phyloP scores from a whole-genome alignment of 139 green algal species.

The Desmodesmus armatus region DNA sequence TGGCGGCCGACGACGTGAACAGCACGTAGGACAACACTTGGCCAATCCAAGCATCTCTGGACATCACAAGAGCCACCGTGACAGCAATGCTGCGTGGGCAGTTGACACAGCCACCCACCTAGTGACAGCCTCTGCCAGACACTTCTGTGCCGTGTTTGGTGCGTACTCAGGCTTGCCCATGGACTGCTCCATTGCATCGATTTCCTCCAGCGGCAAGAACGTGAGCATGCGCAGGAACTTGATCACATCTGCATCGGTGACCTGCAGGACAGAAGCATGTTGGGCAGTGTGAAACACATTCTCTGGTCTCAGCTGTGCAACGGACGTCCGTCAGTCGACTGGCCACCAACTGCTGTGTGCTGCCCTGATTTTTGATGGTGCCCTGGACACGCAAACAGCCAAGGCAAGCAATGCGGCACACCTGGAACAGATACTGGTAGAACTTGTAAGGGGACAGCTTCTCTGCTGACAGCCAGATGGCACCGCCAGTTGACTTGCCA shows the following conservation, averaged over 20 bases:
- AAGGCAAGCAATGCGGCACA: not conserved
- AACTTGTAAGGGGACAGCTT: slow-evolving; percentile 98
- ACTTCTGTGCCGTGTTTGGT: slow-evolving; percentile 91
- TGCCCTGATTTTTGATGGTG: no score
- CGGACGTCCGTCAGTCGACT: no score
- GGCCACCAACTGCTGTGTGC: not conserved
- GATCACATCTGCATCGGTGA: slow-evolving; percentile 88
- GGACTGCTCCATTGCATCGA: slow-evolving; percentile 67
- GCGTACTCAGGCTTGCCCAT: slow-evolving; percentile 79
- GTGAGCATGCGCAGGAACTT: slow-evolving; percentile 96
- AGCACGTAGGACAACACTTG: no score
- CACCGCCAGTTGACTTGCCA: slow-evolving; percentile 94
- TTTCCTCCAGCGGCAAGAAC: slow-evolving; percentile 92
- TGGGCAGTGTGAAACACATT: no score
- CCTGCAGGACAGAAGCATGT: slow-evolving; percentile 27
- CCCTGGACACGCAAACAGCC: no score
- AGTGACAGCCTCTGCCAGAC: slow-evolving; percentile 95
- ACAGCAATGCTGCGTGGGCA: no score
- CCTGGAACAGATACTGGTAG: slow-evolving; percentile 95
- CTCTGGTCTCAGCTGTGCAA: no score
- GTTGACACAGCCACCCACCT: slow-evolving; percentile 34
- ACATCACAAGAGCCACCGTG: no score
- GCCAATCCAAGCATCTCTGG: no score
- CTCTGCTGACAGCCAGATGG: slow-evolving; percentile 90
- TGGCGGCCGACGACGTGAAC: no score